Conservation (phyloP, 1,284 basidiomycete genomes). For the Tausonia pullulans region DNA sequence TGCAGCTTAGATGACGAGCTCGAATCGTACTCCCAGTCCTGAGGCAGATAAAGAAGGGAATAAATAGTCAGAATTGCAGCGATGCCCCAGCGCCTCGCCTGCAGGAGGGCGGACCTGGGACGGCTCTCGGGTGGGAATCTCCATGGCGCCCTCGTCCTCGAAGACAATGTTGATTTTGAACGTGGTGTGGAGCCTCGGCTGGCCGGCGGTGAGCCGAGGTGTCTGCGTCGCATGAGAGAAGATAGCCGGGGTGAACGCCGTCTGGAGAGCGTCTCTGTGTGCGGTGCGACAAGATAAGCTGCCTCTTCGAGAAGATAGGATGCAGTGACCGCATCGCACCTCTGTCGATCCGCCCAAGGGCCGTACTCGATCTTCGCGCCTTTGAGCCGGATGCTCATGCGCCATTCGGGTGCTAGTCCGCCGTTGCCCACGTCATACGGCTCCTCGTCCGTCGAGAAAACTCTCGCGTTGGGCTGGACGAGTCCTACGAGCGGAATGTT, state of each 20-base stretch:
- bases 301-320: neutral
- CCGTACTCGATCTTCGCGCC: conserved; percentile 71
- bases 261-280: conserved; percentile 58
- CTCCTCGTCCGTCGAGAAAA: neutral
- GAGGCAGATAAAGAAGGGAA: neutral
- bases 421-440: conserved; percentile 65
- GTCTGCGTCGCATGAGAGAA: conserved; percentile 55
- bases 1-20: conserved; percentile 24
- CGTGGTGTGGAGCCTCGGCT: conserved; percentile 65
- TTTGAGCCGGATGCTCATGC: conserved; percentile 65
- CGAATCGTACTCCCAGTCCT: conserved; percentile 20
- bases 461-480: conserved; percentile 8
- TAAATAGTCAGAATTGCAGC: neutral
- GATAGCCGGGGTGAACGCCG: conserved; percentile 65
- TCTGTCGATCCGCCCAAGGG: conserved; percentile 86
- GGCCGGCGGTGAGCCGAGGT: conserved; percentile 53
- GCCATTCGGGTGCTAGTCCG: conserved; percentile 81
- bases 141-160: conserved; percentile 57
- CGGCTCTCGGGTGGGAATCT: conserved; percentile 74
- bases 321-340: conserved; percentile 37
- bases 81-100: too few relatives aligned
- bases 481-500: conserved; percentile 2
- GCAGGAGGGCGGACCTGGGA: conserved; percentile 25
- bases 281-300: neutral
- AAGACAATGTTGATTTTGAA: conserved; percentile 70